Conservation (phyloP, 2,329 filamentous ascomycete species). For the Hirsutella minnesotensis region DNA sequence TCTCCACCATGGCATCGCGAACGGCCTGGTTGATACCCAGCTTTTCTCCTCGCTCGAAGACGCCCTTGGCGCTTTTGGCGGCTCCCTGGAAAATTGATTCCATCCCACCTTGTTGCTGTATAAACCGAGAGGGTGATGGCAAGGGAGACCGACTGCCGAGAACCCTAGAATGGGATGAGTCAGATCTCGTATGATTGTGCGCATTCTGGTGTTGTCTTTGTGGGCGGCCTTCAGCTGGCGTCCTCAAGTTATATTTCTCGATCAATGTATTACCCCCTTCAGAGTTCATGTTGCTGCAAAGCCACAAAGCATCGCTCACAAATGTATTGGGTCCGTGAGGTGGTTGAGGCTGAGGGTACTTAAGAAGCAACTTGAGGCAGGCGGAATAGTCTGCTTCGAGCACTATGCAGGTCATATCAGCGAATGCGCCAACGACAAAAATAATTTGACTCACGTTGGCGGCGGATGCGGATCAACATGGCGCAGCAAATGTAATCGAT, state of each 20-base stretch:
- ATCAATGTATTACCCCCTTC: constrained; percentile 55
- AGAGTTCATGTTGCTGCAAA: constrained; percentile 51
- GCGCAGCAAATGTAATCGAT: constrained; percentile 87
- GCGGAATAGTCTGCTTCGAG: constrained; percentile 79
- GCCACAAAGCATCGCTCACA: constrained; percentile 72
- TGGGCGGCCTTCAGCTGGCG: constrained; percentile 20
- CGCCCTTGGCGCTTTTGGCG: constrained; percentile 62
- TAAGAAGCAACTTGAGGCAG: constrained; percentile 69
- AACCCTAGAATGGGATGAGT: constrained; percentile 27
- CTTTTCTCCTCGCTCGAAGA: constrained; percentile 61
- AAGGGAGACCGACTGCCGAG: constrained; percentile 32
- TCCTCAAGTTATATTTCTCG: constrained; percentile 54
- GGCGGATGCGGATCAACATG: constrained; percentile 86
- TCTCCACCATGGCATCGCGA: constrained; percentile 70
- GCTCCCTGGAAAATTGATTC: constrained; percentile 67
- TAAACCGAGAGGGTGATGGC: constrained; percentile 33
- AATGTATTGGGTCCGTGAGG: constrained; percentile 64
- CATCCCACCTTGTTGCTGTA: constrained; percentile 48
- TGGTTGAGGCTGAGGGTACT: constrained; percentile 59
- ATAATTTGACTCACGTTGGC: constrained; percentile 55
- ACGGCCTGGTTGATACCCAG: constrained; percentile 72
- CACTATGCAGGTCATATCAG: constrained; percentile 35
- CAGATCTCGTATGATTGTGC: constrained; percentile 18
- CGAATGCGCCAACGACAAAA: background rate
- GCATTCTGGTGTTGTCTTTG: constrained; percentile 14